A percentile compares a stretch with the other conserved stretches of the same genome.
phyloP scores from a whole-genome alignment of 2,329 filamentous ascomycete genomes.

The Calcarisporium arbuscula region DNA sequence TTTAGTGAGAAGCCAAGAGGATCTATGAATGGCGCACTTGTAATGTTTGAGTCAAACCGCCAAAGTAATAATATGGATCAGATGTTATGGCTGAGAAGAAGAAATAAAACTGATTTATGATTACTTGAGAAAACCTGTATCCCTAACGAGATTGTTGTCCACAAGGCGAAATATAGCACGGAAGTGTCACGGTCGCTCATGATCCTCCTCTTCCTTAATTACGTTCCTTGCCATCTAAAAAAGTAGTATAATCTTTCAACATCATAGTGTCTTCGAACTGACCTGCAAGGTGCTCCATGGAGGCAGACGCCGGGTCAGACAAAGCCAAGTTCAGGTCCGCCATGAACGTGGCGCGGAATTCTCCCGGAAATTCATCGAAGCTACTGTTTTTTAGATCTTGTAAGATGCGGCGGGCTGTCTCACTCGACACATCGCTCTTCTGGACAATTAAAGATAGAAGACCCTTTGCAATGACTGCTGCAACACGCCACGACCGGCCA shows the following conservation, averaged over 20 bases:
- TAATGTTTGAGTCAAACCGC: too few species aligned
- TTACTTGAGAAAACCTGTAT: too few species aligned
- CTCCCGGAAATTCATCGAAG: conserved; percentile 8
- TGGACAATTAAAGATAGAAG: conserved; percentile 30
- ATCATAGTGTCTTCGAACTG: conserved; percentile 22
- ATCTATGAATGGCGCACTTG: too few species aligned
- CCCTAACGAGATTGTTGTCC: too few species aligned
- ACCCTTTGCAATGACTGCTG: conserved; percentile 25
- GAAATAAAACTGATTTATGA: too few species aligned
- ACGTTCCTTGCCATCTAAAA: too few species aligned
- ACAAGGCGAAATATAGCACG: too few species aligned
- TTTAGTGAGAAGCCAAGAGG: too few species aligned
- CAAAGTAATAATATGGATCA: too few species aligned
- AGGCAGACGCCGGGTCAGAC: conserved; percentile 22
- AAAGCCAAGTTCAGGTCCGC: conserved; percentile 24
- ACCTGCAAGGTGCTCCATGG: conserved; percentile 21
- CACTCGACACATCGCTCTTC: conserved; percentile 22
- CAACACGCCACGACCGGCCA: conserved; percentile 27
- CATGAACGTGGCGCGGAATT: conserved; percentile 27
- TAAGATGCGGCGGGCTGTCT: conserved; percentile 21
- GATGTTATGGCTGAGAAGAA: too few species aligned
- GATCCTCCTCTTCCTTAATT: too few species aligned
- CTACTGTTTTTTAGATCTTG: conserved; percentile 16
- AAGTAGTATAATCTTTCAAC: conserved; percentile 20
- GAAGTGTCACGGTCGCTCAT: too few species aligned